Conservation (phyloP, 306 rosid genomes). For the Luffa acutangula region DNA sequence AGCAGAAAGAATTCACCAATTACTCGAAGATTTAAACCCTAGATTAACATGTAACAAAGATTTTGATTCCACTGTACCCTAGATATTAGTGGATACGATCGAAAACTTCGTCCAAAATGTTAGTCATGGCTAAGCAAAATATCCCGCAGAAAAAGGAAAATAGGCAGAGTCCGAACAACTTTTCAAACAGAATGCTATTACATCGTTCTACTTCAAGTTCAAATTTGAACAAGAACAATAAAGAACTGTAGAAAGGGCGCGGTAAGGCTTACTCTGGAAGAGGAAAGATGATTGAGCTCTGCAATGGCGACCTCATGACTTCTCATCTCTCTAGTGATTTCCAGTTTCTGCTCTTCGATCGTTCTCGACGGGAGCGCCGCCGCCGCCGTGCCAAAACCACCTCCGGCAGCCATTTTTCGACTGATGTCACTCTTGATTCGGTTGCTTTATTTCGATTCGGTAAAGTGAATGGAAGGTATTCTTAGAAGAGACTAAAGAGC, state of each 20-base stretch:
- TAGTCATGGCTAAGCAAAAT: background rate
- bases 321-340: constrained; percentile 28
- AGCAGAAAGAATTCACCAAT: background rate
- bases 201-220: too few relatives aligned
- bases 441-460: background rate
- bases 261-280: constrained; percentile 36
- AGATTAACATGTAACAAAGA: background rate
- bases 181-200: background rate
- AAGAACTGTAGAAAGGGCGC: background rate
- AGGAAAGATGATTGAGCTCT: constrained; percentile 52
- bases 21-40: background rate
- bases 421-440: background rate
- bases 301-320: constrained; percentile 60
- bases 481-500: background rate
- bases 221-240: background rate
- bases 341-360: constrained; percentile 8
- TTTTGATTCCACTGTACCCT: background rate
- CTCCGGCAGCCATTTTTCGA: constrained; percentile 1
- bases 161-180: background rate
- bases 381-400: background rate
- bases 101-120: background rate
- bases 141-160: background rate
- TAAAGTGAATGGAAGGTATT: background rate
- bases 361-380: background rate
- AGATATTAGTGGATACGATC: background rate